Percentiles rank a stretch among this genome's conserved stretches.
phyloP scores from a whole-genome alignment of 805 yeast species.

The Yarrowia sp. region DNA sequence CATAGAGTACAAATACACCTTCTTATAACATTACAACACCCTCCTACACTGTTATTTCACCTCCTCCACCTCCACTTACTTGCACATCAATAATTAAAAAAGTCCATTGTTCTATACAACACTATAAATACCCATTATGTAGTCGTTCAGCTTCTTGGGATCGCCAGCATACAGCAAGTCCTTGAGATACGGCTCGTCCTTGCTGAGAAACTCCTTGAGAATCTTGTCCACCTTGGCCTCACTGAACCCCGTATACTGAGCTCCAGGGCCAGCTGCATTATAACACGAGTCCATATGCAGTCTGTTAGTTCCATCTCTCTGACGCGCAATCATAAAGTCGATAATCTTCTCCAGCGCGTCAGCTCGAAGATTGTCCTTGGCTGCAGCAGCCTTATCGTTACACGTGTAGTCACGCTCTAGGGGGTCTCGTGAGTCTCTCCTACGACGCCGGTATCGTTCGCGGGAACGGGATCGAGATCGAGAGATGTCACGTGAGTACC shows the following conservation, averaged over 20 bases:
- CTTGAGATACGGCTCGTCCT: not conserved
- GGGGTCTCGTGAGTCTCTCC: not conserved
- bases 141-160: not conserved
- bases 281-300: conserved; percentile 7
- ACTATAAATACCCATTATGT: not conserved
- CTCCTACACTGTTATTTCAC: too few relatives aligned
- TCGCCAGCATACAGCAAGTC: not conserved
- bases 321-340: not conserved
- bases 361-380: not conserved
- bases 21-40: too few relatives aligned
- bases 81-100: too few relatives aligned
- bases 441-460: not conserved
- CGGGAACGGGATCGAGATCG: not conserved
- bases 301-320: not conserved
- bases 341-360: not conserved
- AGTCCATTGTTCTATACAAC: not conserved
- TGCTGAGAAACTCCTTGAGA: conserved; percentile 4
- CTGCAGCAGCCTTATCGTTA: too few relatives aligned
- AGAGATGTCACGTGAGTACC: not conserved
- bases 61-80: too few relatives aligned
- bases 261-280: not conserved
- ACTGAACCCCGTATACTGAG: not conserved
- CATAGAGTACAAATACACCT: too few relatives aligned
- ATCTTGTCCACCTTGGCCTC: not conserved
- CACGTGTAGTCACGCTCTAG: not conserved